Conservation (phyloP, 2,329 filamentous ascomycete species). For the Emergomyces africanus region DNA sequence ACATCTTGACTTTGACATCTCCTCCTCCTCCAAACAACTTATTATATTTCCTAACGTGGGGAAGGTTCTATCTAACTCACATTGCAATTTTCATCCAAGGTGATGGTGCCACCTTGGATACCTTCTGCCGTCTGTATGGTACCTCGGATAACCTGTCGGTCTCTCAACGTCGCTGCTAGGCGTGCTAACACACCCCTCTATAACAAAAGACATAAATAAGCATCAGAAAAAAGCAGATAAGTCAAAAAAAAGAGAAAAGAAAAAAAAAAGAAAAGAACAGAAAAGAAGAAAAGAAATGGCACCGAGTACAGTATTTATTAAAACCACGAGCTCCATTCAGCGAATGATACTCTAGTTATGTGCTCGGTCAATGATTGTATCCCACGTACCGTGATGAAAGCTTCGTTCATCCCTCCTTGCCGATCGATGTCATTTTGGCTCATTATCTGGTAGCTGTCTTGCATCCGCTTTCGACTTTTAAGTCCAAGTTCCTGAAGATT, state of each 20-base stretch:
- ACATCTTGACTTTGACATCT: too few relatives aligned
- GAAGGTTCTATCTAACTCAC: conserved; percentile 19
- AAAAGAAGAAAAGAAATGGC: not conserved
- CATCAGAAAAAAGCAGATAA: not conserved
- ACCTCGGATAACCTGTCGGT: conserved; percentile 19
- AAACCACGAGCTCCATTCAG: conserved; percentile 14
- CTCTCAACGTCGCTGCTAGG: conserved; percentile 30
- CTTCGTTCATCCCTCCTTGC: conserved; percentile 45
- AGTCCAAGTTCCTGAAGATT: conserved; percentile 32
- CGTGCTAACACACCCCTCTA: conserved; percentile 37
- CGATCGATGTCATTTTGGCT: conserved; percentile 49
- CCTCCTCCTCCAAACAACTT: too few relatives aligned
- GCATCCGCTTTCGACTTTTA: conserved; percentile 44
- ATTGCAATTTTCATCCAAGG: conserved; percentile 34
- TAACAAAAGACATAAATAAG: conserved; percentile 11
- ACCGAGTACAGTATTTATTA: not conserved
- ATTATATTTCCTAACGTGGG: too few relatives aligned
- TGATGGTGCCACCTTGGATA: conserved; percentile 20
- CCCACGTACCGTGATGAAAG: conserved; percentile 41
- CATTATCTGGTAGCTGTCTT: conserved; percentile 48
- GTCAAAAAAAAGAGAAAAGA: not conserved
- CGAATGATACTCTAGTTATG: conserved; percentile 13
- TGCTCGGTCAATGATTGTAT: conserved; percentile 13
- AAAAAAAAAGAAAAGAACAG: not conserved
- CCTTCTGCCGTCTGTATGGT: conserved; percentile 14